Evolutionary conservation across 2,329 filamentous ascomycete species (phyloP).

Genomic region (Cladorrhinum sp.): DNA sequence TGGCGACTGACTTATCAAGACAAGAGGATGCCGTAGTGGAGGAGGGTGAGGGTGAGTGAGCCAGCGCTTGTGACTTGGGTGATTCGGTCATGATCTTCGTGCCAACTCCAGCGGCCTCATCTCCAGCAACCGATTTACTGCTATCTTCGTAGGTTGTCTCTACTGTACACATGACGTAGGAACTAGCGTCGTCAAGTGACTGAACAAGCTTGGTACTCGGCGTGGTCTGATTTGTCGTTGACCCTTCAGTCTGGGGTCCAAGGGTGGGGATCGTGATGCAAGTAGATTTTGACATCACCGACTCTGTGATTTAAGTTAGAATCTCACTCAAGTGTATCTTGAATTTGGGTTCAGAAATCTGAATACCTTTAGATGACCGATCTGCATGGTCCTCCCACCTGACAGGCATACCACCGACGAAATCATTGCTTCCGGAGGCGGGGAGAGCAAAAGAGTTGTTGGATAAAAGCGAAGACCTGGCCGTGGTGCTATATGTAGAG

Average conservation of each 20-base stretch:
- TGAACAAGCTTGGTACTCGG: conserved; percentile 36
- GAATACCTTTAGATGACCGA: conserved; percentile 37
- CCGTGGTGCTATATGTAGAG: neutral
- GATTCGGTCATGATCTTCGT: conserved; percentile 37
- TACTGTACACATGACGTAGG: conserved; percentile 42
- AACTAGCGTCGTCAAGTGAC: conserved; percentile 37
- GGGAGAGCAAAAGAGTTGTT: neutral
- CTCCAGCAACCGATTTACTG: conserved; percentile 32
- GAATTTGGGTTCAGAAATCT: neutral
- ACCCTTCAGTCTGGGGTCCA: conserved; percentile 35
- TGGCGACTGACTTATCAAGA: conserved; percentile 12
- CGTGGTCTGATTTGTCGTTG: conserved; percentile 27
- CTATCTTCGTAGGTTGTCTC: conserved; percentile 38
- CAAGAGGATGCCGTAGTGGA: neutral
- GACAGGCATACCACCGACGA: neutral
- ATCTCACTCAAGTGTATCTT: neutral
- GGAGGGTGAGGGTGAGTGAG: neutral
- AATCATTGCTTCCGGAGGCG: neutral
- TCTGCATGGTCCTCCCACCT: conserved; percentile 13
- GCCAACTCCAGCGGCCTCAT: conserved; percentile 34
- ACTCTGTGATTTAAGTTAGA: conserved; percentile 35
- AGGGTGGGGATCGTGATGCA: conserved; percentile 26
- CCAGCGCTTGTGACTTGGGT: neutral
- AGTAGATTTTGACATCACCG: conserved; percentile 46
- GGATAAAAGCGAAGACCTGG: neutral